These are phyloP conservation scores for Orobanche coerulescens DNA, from an alignment of 257 asterid genomes.

Conservation along the genomic window DNA sequence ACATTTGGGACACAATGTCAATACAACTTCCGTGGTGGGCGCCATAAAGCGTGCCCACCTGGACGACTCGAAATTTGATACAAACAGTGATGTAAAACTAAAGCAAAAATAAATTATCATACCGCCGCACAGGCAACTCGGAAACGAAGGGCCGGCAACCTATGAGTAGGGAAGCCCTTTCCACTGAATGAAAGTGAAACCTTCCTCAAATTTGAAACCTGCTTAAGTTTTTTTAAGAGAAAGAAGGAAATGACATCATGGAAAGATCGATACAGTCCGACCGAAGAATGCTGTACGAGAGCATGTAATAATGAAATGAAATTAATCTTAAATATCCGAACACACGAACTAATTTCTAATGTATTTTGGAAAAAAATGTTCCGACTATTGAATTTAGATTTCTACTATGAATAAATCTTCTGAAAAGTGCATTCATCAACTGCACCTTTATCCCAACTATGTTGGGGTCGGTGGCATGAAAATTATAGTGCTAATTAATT, in stretches of 20 bases:
- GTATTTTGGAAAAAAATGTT: background rate
- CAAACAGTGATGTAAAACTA: too few relatives aligned
- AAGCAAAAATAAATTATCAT: too few relatives aligned
- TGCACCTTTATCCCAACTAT: too few relatives aligned
- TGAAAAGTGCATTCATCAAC: too few relatives aligned
- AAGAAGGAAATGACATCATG: background rate
- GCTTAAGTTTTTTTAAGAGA: slow-evolving; percentile 13
- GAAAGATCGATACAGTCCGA: background rate
- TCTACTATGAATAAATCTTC: background rate
- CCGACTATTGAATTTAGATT: background rate
- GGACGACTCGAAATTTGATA: too few relatives aligned
- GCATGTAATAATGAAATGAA: background rate
- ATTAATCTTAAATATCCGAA: background rate
- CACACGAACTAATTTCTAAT: background rate
- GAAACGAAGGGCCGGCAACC: slow-evolving; percentile 48
- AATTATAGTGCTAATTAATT: too few relatives aligned
- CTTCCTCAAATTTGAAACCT: slow-evolving; percentile 32
- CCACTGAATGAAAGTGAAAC: slow-evolving; percentile 42
- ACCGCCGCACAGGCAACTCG: slow-evolving; percentile 61
- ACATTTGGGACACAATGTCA: too few relatives aligned
- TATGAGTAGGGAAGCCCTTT: slow-evolving; percentile 32
- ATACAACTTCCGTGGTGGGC: too few relatives aligned
- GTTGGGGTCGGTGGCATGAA: too few relatives aligned
- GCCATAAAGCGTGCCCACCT: too few relatives aligned
- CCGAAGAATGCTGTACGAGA: background rate